These are phyloP conservation scores for Pyricularia pennisetigena DNA, from an alignment of 2,329 filamentous ascomycete genomes.

Conservation along the genomic window DNA sequence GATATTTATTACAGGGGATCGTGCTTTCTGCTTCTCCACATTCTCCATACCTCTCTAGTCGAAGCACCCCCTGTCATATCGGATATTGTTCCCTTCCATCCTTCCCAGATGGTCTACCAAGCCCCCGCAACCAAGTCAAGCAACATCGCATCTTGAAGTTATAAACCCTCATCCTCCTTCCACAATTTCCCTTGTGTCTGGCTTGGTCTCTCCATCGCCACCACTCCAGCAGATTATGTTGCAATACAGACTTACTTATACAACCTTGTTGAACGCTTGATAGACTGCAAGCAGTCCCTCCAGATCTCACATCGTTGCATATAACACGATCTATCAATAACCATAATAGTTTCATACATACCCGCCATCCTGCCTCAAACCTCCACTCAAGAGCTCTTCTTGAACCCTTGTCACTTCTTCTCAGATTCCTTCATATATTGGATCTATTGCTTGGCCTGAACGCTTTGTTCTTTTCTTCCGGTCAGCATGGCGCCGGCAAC, in stretches of 20 bases:
- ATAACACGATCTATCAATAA: not conserved
- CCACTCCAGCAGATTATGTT: not conserved
- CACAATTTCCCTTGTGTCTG: not conserved
- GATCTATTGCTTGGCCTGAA: not conserved
- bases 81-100: not conserved
- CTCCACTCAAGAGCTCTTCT: not conserved
- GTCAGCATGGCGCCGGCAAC: slow-evolving; percentile 31
- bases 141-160: not conserved
- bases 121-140: not conserved
- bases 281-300: not conserved
- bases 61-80: not conserved
- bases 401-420: not conserved
- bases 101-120: not conserved
- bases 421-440: not conserved
- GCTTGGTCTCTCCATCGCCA: not conserved
- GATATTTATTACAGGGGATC: not conserved
- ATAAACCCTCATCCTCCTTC: not conserved
- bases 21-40: slow-evolving; percentile 1
- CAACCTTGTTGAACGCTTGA: not conserved
- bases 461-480: slow-evolving; percentile 3
- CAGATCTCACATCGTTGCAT: not conserved
- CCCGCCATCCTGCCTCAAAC: not conserved
- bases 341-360: not conserved
- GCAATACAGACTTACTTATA: not conserved
- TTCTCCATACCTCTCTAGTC: not conserved